Percentiles rank a stretch among this genome's conserved stretches.
phyloP scores from a whole-genome alignment of 2,329 filamentous ascomycete genomes.

The Colletotrichum orbiculare region DNA sequence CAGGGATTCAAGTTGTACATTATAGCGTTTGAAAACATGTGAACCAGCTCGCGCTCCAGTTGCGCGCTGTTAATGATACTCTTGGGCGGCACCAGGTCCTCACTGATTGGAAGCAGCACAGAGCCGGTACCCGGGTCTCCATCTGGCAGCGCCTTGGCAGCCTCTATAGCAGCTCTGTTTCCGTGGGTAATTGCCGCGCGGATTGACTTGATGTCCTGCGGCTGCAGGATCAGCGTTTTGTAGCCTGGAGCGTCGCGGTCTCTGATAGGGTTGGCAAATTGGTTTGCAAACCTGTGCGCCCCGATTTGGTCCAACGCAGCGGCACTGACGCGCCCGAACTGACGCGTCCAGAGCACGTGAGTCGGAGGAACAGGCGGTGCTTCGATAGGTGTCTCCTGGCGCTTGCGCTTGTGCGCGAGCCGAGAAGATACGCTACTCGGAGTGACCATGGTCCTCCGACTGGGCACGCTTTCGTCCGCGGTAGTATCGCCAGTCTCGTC shows the following conservation, averaged over 20 bases:
- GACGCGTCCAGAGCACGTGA: slow-evolving; percentile 80
- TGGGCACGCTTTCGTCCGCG: slow-evolving; percentile 62
- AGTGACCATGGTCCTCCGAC: slow-evolving; percentile 50
- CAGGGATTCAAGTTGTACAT: slow-evolving; percentile 95
- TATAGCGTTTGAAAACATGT: slow-evolving; percentile 97
- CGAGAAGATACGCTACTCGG: slow-evolving; percentile 51
- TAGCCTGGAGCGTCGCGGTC: slow-evolving; percentile 83
- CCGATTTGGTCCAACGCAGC: slow-evolving; percentile 81
- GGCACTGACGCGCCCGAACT: slow-evolving; percentile 78
- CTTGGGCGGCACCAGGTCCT: slow-evolving; percentile 84
- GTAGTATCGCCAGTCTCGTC: slow-evolving; percentile 68
- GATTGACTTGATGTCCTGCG: slow-evolving; percentile 82
- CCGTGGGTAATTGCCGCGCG: slow-evolving; percentile 80
- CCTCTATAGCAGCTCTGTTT: slow-evolving; percentile 71
- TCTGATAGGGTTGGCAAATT: slow-evolving; percentile 80
- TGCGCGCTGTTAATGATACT: slow-evolving; percentile 94
- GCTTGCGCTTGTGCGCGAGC: slow-evolving; percentile 64
- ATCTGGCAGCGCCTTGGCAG: slow-evolving; percentile 69
- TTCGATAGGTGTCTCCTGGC: slow-evolving; percentile 61
- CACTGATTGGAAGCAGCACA: slow-evolving; percentile 75
- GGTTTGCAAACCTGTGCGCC: slow-evolving; percentile 81
- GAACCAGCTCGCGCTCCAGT: slow-evolving; percentile 90
- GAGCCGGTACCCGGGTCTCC: slow-evolving; percentile 66
- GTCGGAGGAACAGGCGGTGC: slow-evolving; percentile 66
- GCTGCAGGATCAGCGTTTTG: slow-evolving; percentile 76